Conservation (phyloP, 768 basidiomycete genomes). For the Amanita fuliginea region DNA sequence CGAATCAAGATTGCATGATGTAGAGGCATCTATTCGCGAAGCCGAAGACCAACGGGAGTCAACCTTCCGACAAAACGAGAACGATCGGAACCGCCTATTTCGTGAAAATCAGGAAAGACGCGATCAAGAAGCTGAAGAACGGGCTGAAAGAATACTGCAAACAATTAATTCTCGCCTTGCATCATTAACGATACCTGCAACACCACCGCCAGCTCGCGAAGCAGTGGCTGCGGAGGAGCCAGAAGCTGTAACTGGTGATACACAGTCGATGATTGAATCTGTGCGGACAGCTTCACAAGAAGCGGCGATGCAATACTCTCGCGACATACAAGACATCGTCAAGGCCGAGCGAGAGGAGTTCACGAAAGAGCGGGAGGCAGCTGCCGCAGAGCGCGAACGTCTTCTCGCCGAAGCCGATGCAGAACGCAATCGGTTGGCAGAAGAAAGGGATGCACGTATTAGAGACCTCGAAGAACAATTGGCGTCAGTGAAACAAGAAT, state of each 20-base stretch:
- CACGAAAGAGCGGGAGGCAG: slow-evolving; percentile 40
- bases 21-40: slow-evolving; percentile 38
- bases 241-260: slow-evolving; percentile 21
- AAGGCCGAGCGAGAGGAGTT: slow-evolving; percentile 49
- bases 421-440: slow-evolving; percentile 33
- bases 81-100: slow-evolving; percentile 52
- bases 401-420: slow-evolving; percentile 37
- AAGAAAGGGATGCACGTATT: slow-evolving; percentile 46
- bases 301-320: slow-evolving; percentile 44
- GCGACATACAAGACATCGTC: slow-evolving; percentile 49
- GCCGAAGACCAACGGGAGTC: slow-evolving; percentile 55
- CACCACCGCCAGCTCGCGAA: slow-evolving; percentile 10
- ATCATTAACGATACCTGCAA: slow-evolving; percentile 19
- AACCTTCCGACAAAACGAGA: slow-evolving; percentile 56
- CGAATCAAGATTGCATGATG: slow-evolving; percentile 36
- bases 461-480: slow-evolving; percentile 54
- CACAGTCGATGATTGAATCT: slow-evolving; percentile 15
- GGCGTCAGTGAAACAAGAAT: slow-evolving; percentile 39
- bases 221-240: slow-evolving; percentile 8
- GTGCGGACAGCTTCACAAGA: slow-evolving; percentile 32
- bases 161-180: slow-evolving; percentile 28
- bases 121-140: slow-evolving; percentile 41
- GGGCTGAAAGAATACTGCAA: slow-evolving; percentile 34
- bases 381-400: slow-evolving; percentile 42
- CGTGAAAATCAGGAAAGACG: slow-evolving; percentile 47